Base-by-base conservation (phyloP, 495 filamentous ascomycete genomes). In the Penicillium odoratum region DNA sequence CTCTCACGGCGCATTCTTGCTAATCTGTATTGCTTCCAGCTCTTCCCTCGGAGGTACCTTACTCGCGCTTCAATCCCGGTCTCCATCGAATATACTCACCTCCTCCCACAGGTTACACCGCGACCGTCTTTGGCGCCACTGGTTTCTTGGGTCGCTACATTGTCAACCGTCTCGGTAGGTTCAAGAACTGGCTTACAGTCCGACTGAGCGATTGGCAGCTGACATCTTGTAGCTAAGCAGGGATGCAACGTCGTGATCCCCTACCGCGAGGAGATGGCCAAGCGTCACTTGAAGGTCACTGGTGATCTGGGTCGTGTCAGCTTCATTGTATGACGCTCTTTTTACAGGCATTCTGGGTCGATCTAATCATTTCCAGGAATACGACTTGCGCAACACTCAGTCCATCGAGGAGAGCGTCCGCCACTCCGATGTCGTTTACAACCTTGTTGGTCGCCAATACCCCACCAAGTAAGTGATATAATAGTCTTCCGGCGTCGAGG, bases 391-490 rank as follows among this genome's bases (percentile, higher is more conserved):
- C 65, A 99, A 99, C 77, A 98, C 92, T 48, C 83, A 88, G 64
- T 97, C 93, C 21, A 92, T 99, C 63, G 94, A 99, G 72, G 93
- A 94, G 76, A 92, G 88, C 62, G 93, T 99, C 42, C 83, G 94
- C 68, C 94, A 99, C 75, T 97, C 92, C 31, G 94, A 99, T 66
- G 85, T 97, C 51, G 94, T 99, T 47, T 97, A 92, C 81, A 99
- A 98, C 74, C 83, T 99, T 60, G 80, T 96, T 61, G 94, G 94
- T 51, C 88, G 93, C 30, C 86, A 91, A 67, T 97, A 98, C 67
- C 90, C 93, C 61, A 99, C 94, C 60, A 99, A 99, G 91, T 95
- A 73, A 72, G 86, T 78, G 28, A 40, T 11, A 52, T 4, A 44
- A 18, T 21, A 43, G 18, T 29, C 28, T n/a, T 42, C 29, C 42